Evolutionary conservation across 306 rosid species (phyloP), one percentile per base, ranked within the genome.

Genomic region (Arachis hypogaea): DNA sequence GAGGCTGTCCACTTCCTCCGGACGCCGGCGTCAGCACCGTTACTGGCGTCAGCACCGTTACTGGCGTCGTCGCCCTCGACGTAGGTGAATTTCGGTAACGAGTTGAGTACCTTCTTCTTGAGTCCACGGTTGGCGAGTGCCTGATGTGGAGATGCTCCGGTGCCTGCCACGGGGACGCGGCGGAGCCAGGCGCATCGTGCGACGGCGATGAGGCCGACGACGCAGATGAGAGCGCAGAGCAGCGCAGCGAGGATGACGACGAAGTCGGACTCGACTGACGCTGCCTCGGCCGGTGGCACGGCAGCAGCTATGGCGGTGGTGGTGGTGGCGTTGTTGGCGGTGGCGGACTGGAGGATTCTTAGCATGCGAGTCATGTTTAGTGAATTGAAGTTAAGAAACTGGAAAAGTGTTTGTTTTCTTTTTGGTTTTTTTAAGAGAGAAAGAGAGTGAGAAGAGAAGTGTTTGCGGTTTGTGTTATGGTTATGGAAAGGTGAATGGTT

Each of bases 171-270:
- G 0, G 86, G 29, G 6, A 57, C 60, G 3, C 91, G 91, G 12
- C 96, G 88, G 59, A 89, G 82, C 95, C 96, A 92, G 2, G 97
- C 78, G 59, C 96, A 92, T 29, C 93, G 88, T 3, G 85, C 92
- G 16, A 91, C 87, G 28, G 97, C 95, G 7, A 85, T 67, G 11
- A 91, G 83, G 7, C 95, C 95, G 3, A 91, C 88, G 10, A 86
- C 83, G 74, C 91, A 88, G n/a, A 91, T 84, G 46, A 91, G 86
- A 9, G 97, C 93, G 79, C 96, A 90, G 4, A 90, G 87, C 5
- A 90, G 81, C 0, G 96, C 90, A 0, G 96, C 96, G 0, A 90
- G 87, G 72, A 90, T 86, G 4, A 90, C 92, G 2, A 90, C 96
- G 59, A 87, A 84, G 82, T 90, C 92, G 0, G 92, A 90, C 59